phyloP scores from a whole-genome alignment of 768 basidiomycete genomes.

The Lanmaoa rubissima region DNA sequence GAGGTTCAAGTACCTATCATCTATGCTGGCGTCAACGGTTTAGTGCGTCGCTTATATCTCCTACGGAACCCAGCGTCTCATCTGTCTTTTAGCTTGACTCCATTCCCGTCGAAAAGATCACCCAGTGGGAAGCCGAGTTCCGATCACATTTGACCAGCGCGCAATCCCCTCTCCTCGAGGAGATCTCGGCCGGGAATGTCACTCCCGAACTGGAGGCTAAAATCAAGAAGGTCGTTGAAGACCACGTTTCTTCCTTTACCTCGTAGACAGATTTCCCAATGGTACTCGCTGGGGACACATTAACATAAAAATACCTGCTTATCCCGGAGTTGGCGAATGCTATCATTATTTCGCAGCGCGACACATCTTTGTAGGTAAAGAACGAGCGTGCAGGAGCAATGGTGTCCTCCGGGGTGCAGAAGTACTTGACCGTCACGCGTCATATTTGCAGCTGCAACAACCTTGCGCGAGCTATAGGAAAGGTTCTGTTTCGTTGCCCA shows the following conservation, averaged over 20 bases:
- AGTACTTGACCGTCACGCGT: no score
- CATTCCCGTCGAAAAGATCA: conserved; percentile 93
- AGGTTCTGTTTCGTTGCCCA: no score
- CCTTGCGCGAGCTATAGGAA: no score
- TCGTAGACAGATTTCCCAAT: conserved; percentile 39
- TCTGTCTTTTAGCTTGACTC: conserved; percentile 68
- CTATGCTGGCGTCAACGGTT: conserved; percentile 99
- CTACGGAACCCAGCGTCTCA: not conserved
- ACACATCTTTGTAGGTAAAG: not conserved
- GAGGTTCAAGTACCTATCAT: conserved; percentile 98
- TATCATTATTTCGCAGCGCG: conserved; percentile 29
- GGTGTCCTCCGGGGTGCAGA: not conserved
- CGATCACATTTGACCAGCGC: conserved; percentile 78
- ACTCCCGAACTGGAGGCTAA: conserved; percentile 88
- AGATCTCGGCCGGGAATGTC: conserved; percentile 81
- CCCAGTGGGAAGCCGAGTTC: conserved; percentile 91
- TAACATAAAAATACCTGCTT: conserved; percentile 22
- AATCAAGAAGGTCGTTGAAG: conserved; percentile 94
- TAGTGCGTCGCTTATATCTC: conserved; percentile 48
- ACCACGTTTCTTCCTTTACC: conserved; percentile 80
- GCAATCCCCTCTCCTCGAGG: conserved; percentile 73
- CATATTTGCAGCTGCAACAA: no score
- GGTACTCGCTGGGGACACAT: conserved; percentile 11
- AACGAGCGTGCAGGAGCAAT: not conserved
- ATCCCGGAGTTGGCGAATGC: conserved; percentile 25